Base-by-base conservation (phyloP, 2,329 filamentous ascomycete genomes). In the Diaporthe humulicola region DNA sequence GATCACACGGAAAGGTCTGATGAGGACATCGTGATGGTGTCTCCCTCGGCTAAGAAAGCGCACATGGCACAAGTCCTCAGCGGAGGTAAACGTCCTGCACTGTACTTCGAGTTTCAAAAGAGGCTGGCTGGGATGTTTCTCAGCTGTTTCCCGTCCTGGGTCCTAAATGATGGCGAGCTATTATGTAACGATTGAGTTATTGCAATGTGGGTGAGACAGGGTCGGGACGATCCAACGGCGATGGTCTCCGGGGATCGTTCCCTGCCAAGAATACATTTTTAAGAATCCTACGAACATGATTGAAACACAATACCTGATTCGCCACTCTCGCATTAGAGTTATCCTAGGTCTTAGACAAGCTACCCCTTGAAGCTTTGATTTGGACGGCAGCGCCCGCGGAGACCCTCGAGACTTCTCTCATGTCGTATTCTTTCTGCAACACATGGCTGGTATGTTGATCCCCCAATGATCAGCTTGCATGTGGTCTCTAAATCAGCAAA, bases 121-220 rank as follows among this genome's bases (percentile, higher is more conserved):
- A 14, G 25, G n/a, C 48, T 25, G 9, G 12, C 3, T 14, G 48
- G 48, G 22, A n/a, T 50, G 38, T 3, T 8, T 25, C 38, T 42
- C n/a, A 45, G 40, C n/a, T 61, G 7, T 61, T 45, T 30, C 25
- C 8, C 22, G 9, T 19, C 42, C 4, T 61, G 57, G n/a, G 0
- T 7, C 40, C 4, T 42, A 17, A 15, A 4, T 7, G 38, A 64
- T 45, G 40, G 25, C 40, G 25, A 64, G 60, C 60, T 64, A 64
- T 45, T 64, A 64, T 45, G 60, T 64, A 30, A 64, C 25, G 22
- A 45, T 30, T 19, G 38, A 45, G 40, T 64, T 45, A n/a, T 64
- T 45, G 60, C 60, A 64, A 45, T 64, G 60, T 30, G 38, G 22
- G 15, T 64, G 60, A 64, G 60, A 64, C 60, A 64, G 22, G 3